phyloP scores from a whole-genome alignment of 2,329 filamentous ascomycete species.

The Penicillium sumatraense region DNA sequence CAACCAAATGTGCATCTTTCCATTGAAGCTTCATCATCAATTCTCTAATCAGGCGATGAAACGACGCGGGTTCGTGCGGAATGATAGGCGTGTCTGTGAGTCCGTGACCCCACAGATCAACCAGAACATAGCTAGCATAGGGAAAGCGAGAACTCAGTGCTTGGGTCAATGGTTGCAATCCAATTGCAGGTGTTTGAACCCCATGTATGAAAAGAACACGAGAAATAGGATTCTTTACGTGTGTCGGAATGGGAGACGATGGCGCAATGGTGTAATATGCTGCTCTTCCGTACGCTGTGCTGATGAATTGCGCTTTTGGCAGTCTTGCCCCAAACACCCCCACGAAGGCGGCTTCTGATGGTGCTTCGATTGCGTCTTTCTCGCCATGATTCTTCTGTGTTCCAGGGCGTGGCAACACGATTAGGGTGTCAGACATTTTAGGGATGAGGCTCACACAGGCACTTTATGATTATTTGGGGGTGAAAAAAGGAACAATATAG shows the following conservation, averaged over 20 bases:
- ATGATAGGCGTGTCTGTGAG: constrained; percentile 54
- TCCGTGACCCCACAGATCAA: constrained; percentile 61
- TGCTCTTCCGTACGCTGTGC: constrained; percentile 18
- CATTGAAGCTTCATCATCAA: constrained; percentile 50
- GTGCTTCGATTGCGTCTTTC: constrained; percentile 22
- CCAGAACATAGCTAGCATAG: constrained; percentile 45
- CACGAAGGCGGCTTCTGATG: constrained; percentile 28
- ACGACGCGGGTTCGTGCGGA: constrained; percentile 48
- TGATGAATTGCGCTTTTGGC: constrained; percentile 26
- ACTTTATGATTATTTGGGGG: no score
- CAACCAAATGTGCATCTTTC: constrained; percentile 51
- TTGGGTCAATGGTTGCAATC: constrained; percentile 49
- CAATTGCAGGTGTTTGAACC: constrained; percentile 56
- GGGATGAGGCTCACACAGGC: no score
- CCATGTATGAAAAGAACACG: constrained; percentile 56
- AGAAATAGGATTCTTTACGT: not conserved
- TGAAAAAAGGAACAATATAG: no score
- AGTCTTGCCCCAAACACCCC: constrained; percentile 27
- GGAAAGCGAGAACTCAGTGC: constrained; percentile 43
- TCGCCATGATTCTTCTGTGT: not conserved
- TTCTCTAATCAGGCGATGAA: constrained; percentile 47
- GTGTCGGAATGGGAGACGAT: not conserved
- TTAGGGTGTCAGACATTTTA: not conserved
- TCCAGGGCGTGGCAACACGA: not conserved
- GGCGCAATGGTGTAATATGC: constrained; percentile 26